Evolutionary conservation across 208 protist species (phyloP), one percentile per base, ranked within the genome.

Genomic region (Acanthamoeba divionensis): DNA sequence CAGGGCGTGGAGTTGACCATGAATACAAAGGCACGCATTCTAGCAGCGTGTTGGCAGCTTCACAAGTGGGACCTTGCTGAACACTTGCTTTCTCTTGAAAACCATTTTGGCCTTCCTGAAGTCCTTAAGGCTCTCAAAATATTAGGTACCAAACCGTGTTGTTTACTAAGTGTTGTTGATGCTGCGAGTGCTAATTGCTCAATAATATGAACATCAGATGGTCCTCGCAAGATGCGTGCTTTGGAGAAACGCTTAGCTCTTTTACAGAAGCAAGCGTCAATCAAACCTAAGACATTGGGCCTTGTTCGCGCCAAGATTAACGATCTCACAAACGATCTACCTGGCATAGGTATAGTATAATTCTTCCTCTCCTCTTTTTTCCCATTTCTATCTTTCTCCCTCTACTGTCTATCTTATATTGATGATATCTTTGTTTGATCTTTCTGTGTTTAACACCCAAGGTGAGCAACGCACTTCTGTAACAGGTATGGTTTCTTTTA

Each of bases 111-210:
- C 52, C 41, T 86, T 6, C 77, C 77, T 21, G 77, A 86, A 36
- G 77, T 86, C 15, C 54, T 86, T 38, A 86, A 86, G 77, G 77
- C 77, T 8, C 52, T 86, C 31, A 86, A 86, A 55, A 86, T 86
- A n/a, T 65, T 86, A 55, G 69, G 69, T 80, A 48, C 9, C 26
- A n/a, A 8, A 41, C 62, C 26, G 7, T 67, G n/a, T 21, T 67
- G 26, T 31, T 15, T 24, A 67, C n/a, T n/a, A n/a, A n/a, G n/a
- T n/a, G n/a, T n/a, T n/a, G n/a, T n/a, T n/a, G n/a, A n/a, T n/a
- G n/a, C n/a, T n/a, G n/a, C n/a, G 15, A 8, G 18, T 18, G 62
- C 62, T 67, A n/a, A 18, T 24, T 31, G 13, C 62, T n/a, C 10
- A 67, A 18, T 18, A 57, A 57, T 18, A 13, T 67, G 21, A 5